phyloP scores from a whole-genome alignment of 768 basidiomycete genomes.

The Kwoniella dendrophila region DNA sequence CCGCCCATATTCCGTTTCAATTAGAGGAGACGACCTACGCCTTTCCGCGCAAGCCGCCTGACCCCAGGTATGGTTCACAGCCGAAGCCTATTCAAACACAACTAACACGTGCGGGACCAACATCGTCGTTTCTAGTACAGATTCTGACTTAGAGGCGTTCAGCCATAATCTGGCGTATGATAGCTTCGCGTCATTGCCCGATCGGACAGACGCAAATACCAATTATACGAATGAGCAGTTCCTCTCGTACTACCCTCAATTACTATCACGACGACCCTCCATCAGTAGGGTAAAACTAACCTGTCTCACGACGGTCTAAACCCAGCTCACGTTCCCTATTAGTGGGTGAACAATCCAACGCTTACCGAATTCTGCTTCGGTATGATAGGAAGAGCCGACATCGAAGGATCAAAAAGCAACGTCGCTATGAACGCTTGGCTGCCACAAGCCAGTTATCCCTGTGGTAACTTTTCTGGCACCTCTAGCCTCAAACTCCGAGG shows the following conservation, averaged over 20 bases:
- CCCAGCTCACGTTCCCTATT: slow-evolving; percentile 74
- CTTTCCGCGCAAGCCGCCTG: slow-evolving; percentile 62
- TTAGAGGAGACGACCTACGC: slow-evolving; percentile 59
- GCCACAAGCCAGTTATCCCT: slow-evolving; percentile 79
- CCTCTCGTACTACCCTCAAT: slow-evolving; percentile 81
- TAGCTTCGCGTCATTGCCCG: slow-evolving; percentile 72
- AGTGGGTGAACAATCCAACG: slow-evolving; percentile 78
- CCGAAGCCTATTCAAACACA: slow-evolving; percentile 69
- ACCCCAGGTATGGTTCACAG: slow-evolving; percentile 68
- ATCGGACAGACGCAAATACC: slow-evolving; percentile 67
- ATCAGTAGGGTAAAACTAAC: slow-evolving; percentile 85
- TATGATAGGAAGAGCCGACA: slow-evolving; percentile 79
- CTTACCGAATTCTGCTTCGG: slow-evolving; percentile 73
- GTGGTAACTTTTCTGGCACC: slow-evolving; percentile 79
- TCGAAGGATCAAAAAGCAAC: slow-evolving; percentile 79
- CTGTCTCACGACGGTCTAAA: slow-evolving; percentile 62
- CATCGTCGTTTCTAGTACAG: slow-evolving; percentile 74
- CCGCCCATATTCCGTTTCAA: slow-evolving; percentile 66
- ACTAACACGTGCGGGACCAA: slow-evolving; percentile 69
- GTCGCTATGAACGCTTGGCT: slow-evolving; percentile 75
- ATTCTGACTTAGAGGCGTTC: slow-evolving; percentile 83
- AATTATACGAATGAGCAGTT: slow-evolving; percentile 81
- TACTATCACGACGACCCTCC: slow-evolving; percentile 73
- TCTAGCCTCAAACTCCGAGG: slow-evolving; percentile 76
- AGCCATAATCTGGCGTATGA: slow-evolving; percentile 82